Evolutionary conservation across 441 rosid species (phyloP).

Genomic region (Jatropha podagrica): DNA sequence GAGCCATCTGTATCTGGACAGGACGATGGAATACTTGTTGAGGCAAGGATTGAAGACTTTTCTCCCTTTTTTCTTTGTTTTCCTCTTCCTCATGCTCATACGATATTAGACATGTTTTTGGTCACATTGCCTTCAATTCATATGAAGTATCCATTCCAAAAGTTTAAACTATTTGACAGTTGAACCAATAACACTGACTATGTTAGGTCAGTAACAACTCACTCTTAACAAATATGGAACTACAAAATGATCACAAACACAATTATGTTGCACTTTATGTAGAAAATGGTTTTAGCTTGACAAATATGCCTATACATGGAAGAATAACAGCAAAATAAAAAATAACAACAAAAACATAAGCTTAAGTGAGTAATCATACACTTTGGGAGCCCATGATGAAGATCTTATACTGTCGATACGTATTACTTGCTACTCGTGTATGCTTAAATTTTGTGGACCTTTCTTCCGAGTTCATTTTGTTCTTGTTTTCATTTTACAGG

Average conservation of each 20-base stretch:
- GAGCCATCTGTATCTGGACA: constrained; percentile 48
- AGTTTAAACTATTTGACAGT: background rate
- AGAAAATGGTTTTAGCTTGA: background rate
- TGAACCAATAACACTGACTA: background rate
- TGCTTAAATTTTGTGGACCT: background rate
- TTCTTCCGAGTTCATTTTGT: background rate
- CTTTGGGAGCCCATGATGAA: background rate
- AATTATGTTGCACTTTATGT: background rate
- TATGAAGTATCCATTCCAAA: background rate
- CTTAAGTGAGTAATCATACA: background rate
- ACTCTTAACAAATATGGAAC: background rate
- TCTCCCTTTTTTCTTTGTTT: background rate
- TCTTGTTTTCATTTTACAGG: constrained; percentile 41
- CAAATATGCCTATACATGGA: background rate
- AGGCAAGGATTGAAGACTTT: constrained; percentile 44
- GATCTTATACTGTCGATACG: background rate
- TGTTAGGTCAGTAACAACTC: background rate
- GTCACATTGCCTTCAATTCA: background rate
- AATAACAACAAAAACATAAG: background rate
- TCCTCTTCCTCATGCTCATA: background rate
- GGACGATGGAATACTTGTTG: constrained; percentile 54
- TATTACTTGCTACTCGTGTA: background rate
- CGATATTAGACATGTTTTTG: background rate
- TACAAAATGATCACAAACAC: background rate
- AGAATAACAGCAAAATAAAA: background rate